These are phyloP conservation scores for Neofusicoccum umdonicola DNA, from an alignment of 2,329 filamentous ascomycete species.

Conservation along the genomic window DNA sequence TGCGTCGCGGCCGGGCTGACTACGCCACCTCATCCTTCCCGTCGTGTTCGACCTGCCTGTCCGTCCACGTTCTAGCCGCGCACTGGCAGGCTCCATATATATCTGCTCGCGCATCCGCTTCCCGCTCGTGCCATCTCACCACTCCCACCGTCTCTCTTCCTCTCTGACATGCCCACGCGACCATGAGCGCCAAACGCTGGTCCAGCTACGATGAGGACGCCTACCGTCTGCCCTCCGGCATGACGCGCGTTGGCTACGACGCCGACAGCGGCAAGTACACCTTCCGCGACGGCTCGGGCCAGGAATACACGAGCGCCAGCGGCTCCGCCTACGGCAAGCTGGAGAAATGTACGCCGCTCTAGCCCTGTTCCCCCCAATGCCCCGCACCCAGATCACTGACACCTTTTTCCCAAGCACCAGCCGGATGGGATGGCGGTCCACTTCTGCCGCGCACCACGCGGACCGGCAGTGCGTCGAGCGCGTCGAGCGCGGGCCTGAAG, in stretches of 20 bases:
- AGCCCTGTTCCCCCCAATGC: background rate
- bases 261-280: slow-evolving; percentile 55
- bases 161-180: background rate
- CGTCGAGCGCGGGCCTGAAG: slow-evolving; percentile 8
- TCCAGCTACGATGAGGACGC: slow-evolving; percentile 36
- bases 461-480: background rate
- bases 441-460: slow-evolving; percentile 1
- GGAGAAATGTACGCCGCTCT: slow-evolving; percentile 28
- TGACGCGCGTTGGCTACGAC: slow-evolving; percentile 57
- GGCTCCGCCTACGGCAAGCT: slow-evolving; percentile 52
- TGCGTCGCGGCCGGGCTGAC: background rate
- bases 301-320: slow-evolving; percentile 51
- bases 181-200: slow-evolving; percentile 15
- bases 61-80: background rate
- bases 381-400: background rate
- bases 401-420: background rate
- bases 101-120: background rate
- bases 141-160: background rate
- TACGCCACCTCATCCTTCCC: slow-evolving; percentile 4
- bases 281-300: slow-evolving; percentile 51
- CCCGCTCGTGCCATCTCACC: background rate
- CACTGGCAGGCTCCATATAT: background rate
- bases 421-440: slow-evolving; percentile 14
- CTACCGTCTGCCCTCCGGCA: slow-evolving; percentile 55
- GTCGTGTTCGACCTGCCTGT: no score